Percentiles rank a stretch among this genome's conserved stretches.
Conservation (phyloP, 2,329 filamentous ascomycete species). For the Leptographium procerum region DNA sequence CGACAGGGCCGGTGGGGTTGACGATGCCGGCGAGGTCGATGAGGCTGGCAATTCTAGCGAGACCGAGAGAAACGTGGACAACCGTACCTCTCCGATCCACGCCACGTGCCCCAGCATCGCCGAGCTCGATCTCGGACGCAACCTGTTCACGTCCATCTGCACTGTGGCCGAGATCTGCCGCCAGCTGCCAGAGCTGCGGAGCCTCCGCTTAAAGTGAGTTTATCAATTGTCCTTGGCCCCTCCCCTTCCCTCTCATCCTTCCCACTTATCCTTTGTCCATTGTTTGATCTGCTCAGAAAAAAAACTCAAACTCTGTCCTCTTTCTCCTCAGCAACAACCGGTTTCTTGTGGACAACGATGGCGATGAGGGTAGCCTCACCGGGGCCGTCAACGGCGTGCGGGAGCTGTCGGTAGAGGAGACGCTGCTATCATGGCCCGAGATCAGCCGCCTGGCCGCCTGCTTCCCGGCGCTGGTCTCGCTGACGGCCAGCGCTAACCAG, state of each 20-base stretch:
- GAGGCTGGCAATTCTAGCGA: no score
- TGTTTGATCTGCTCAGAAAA: no score
- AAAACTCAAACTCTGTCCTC: no score
- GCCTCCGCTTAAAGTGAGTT: constrained; percentile 59
- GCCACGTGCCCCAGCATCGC: constrained; percentile 54
- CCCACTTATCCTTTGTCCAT: constrained; percentile 3
- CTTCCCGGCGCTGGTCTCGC: constrained; percentile 40
- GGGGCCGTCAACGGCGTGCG: constrained; percentile 38
- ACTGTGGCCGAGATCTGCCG: constrained; percentile 61
- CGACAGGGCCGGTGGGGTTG: constrained; percentile 21
- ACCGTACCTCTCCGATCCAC: constrained; percentile 29
- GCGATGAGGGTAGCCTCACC: constrained; percentile 21
- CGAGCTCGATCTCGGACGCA: constrained; percentile 78
- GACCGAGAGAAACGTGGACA: no score
- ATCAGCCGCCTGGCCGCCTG: constrained; percentile 40
- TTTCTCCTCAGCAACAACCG: constrained; percentile 56
- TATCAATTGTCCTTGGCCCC: not conserved
- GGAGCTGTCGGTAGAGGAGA: constrained; percentile 57
- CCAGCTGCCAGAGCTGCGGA: constrained; percentile 54
- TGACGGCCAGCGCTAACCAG: constrained; percentile 47
- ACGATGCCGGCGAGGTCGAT: constrained; percentile 20
- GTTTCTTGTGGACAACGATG: constrained; percentile 31
- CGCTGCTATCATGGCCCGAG: constrained; percentile 53
- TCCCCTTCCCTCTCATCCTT: not conserved
- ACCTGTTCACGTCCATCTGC: constrained; percentile 58